phyloP scores from a whole-genome alignment of 2,329 filamentous ascomycete species.

The Venturia asperata region DNA sequence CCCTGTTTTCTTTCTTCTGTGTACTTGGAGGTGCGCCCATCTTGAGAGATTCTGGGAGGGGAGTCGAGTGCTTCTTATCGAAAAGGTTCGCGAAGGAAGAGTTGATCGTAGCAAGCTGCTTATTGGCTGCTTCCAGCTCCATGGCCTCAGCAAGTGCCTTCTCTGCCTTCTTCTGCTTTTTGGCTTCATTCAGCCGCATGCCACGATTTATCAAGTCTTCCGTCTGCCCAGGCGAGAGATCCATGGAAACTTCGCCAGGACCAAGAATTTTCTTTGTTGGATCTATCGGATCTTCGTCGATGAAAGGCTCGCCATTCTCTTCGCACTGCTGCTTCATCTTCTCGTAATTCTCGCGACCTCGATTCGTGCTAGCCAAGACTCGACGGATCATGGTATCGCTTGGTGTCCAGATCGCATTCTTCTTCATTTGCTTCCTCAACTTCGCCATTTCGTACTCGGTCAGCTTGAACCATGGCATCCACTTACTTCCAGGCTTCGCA shows the following conservation, averaged over 20 bases:
- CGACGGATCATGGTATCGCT: slow-evolving; percentile 80
- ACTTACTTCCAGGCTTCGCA: slow-evolving; percentile 52
- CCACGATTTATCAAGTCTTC: slow-evolving; percentile 53
- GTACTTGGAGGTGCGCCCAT: slow-evolving; percentile 22
- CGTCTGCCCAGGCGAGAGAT: slow-evolving; percentile 41
- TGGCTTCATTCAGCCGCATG: slow-evolving; percentile 72
- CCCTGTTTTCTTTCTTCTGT: slow-evolving; percentile 24
- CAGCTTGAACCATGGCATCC: slow-evolving; percentile 56
- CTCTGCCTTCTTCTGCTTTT: slow-evolving; percentile 58
- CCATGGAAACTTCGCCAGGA: slow-evolving; percentile 55
- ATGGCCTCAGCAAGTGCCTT: slow-evolving; percentile 23
- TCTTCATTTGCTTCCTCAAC: slow-evolving; percentile 81
- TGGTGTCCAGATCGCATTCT: slow-evolving; percentile 78
- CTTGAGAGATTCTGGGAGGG: slow-evolving; percentile 23
- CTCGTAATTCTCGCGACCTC: slow-evolving; percentile 42
- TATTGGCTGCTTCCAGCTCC: slow-evolving; percentile 30
- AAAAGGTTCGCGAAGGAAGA: slow-evolving; percentile 32
- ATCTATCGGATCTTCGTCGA: slow-evolving; percentile 43
- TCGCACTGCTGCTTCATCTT: slow-evolving; percentile 59
- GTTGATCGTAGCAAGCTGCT: slow-evolving; percentile 25
- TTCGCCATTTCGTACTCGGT: slow-evolving; percentile 64
- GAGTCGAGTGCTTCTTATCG: slow-evolving; percentile 15
- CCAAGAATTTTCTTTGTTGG: slow-evolving; percentile 40
- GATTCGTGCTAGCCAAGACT: slow-evolving; percentile 64
- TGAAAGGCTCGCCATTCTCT: slow-evolving; percentile 57